These are phyloP conservation scores for Litchi chinensis DNA, from an alignment of 345 rosid genomes.

Conservation along the genomic window DNA sequence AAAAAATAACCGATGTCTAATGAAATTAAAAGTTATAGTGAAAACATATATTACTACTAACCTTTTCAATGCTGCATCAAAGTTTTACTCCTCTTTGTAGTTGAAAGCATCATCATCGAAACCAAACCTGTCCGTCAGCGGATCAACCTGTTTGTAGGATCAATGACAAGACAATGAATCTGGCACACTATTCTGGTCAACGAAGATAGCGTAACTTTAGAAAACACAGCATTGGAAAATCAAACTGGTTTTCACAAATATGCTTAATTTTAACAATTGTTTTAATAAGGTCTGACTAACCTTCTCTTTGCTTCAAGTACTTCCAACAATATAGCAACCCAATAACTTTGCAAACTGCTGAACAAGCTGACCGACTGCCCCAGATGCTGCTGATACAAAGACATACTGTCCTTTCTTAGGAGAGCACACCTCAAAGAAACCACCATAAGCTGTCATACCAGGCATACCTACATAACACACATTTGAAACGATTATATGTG, in stretches of 20 bases:
- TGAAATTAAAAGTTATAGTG: not conserved
- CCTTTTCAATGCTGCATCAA: slow-evolving; percentile 53
- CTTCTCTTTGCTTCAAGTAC: slow-evolving; percentile 13
- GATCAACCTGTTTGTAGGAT: slow-evolving; percentile 37
- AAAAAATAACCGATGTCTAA: too few relatives aligned
- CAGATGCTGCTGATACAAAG: slow-evolving; percentile 17
- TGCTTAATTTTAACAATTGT: too few relatives aligned
- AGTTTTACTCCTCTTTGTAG: slow-evolving; percentile 44
- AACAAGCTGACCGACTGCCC: too few relatives aligned
- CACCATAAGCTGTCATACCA: slow-evolving; percentile 38
- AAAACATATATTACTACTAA: slow-evolving; percentile 1
- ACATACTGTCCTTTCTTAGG: slow-evolving; percentile 34
- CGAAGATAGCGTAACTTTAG: too few relatives aligned
- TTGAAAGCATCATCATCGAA: slow-evolving; percentile 70
- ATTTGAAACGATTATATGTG: too few relatives aligned
- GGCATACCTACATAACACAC: slow-evolving; percentile 27
- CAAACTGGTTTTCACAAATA: too few relatives aligned
- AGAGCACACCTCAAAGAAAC: slow-evolving; percentile 37
- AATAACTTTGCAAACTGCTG: too few relatives aligned
- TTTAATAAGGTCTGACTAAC: not conserved
- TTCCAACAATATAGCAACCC: too few relatives aligned
- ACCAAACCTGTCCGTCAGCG: slow-evolving; percentile 51
- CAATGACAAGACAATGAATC: too few relatives aligned
- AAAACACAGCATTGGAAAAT: too few relatives aligned
- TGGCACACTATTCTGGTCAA: too few relatives aligned